Evolutionary conservation across 768 basidiomycete species (phyloP).

Genomic region (Lyophyllum decastes): DNA sequence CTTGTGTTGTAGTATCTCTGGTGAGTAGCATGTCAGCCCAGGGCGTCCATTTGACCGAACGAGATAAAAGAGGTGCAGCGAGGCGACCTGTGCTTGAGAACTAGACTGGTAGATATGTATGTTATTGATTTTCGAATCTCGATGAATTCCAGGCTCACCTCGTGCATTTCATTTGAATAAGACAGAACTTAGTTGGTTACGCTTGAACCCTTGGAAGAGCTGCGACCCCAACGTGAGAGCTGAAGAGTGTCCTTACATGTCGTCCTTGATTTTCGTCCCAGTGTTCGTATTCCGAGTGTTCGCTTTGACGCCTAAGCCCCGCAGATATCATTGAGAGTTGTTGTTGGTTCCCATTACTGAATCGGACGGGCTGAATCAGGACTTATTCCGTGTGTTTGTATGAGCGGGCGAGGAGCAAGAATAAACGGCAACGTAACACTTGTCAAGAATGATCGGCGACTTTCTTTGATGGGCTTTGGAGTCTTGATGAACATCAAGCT

Average conservation of each 20-base stretch:
- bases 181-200: neutral
- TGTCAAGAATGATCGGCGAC: neutral
- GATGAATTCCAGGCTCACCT: neutral
- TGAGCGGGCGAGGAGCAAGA: neutral
- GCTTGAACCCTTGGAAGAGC: neutral
- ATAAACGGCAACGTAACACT: neutral
- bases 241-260: neutral
- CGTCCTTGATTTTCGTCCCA: too few relatives aligned
- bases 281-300: too few relatives aligned
- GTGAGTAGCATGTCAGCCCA: neutral
- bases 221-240: neutral
- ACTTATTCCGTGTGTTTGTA: too few relatives aligned
- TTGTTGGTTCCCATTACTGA: too few relatives aligned
- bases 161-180: neutral
- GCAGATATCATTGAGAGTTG: too few relatives aligned
- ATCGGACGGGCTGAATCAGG: too few relatives aligned
- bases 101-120: neutral
- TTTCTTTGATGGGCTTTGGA: neutral
- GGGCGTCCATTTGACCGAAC: neutral
- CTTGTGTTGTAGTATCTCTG: neutral
- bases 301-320: too few relatives aligned
- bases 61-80: neutral
- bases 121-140: neutral
- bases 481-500: neutral
- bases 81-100: neutral